A percentile compares a stretch with the other conserved stretches of the same genome.
These are phyloP conservation scores for Hanseniaspora valbyensis DNA, from an alignment of 805 yeast species.

Conservation along the genomic window DNA sequence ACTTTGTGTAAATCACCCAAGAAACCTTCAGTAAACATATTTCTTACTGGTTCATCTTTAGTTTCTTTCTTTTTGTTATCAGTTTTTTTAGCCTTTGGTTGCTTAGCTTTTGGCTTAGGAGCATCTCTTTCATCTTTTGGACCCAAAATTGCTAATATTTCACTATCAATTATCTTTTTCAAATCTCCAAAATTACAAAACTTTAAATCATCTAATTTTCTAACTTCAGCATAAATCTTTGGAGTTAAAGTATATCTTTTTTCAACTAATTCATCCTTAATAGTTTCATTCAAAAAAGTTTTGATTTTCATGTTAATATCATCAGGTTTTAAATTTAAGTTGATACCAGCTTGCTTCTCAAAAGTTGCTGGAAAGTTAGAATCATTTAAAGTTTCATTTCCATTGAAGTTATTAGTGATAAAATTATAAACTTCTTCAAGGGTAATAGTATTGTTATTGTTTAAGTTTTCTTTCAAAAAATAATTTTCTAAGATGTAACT, in stretches of 20 bases:
- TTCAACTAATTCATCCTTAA: constrained; percentile 41
- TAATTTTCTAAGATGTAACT: constrained; percentile 30
- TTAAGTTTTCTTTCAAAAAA: constrained; percentile 12
- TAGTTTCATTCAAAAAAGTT: constrained; percentile 46
- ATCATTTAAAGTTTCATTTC: constrained; percentile 31
- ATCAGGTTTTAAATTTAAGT: constrained; percentile 56
- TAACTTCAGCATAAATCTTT: constrained; percentile 61
- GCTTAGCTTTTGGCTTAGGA: constrained; percentile 27
- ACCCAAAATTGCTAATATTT: constrained; percentile 63
- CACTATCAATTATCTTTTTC: constrained; percentile 76
- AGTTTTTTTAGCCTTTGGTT: constrained; percentile 9
- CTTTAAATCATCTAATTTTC: constrained; percentile 61
- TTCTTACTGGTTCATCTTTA: constrained; percentile 30
- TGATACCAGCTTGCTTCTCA: constrained; percentile 63
- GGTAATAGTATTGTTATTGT: constrained; percentile 11
- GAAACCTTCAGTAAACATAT: constrained; percentile 93
- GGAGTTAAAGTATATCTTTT: constrained; percentile 77
- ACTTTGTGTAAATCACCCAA: constrained; percentile 89
- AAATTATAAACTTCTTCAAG: constrained; percentile 70
- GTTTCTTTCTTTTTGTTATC: constrained; percentile 19
- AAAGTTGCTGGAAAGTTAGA: constrained; percentile 45
- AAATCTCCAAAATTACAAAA: constrained; percentile 87
- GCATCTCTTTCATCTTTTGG: constrained; percentile 93
- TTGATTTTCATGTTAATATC: constrained; percentile 50
- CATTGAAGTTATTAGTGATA: constrained; percentile 32